Percentiles rank a stretch among this genome's conserved stretches.
Evolutionary conservation across 106 monocot genomes (phyloP).

Genomic region (Amphibolis antarctica): DNA sequence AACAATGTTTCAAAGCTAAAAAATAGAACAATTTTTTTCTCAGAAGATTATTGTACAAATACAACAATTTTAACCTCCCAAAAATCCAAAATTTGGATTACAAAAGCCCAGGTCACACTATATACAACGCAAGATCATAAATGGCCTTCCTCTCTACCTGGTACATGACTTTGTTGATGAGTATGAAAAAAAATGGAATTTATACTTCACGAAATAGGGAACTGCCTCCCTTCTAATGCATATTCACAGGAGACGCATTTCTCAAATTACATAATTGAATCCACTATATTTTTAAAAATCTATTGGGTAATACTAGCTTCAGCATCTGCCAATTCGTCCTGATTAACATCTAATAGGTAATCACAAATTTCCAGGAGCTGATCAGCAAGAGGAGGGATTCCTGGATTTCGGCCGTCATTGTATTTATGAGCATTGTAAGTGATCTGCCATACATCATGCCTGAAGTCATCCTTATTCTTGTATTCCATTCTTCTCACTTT

Average conservation of each 20-base stretch:
- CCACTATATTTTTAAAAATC: not conserved
- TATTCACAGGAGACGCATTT: not conserved
- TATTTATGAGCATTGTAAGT: conserved; percentile 74
- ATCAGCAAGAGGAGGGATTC: conserved; percentile 87
- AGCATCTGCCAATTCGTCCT: conserved; percentile 36
- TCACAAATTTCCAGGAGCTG: conserved; percentile 86
- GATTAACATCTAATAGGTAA: conserved; percentile 36
- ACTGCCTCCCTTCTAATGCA: too few relatives aligned
- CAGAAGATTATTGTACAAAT: too few relatives aligned
- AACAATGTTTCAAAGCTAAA: too few relatives aligned
- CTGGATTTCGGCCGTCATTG: conserved; percentile 63
- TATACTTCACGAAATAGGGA: too few relatives aligned
- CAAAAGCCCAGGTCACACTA: too few relatives aligned
- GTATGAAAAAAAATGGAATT: too few relatives aligned
- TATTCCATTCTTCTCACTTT: conserved; percentile 88
- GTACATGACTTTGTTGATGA: too few relatives aligned
- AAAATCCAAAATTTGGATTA: too few relatives aligned
- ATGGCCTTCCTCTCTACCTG: too few relatives aligned
- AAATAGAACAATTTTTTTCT: too few relatives aligned
- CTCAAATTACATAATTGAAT: not conserved
- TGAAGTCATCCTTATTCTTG: conserved; percentile 66
- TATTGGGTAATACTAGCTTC: conserved; percentile 34
- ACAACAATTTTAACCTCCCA: too few relatives aligned
- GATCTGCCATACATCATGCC: conserved; percentile 91
- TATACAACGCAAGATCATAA: too few relatives aligned